Conservation (phyloP, 768 basidiomycete species). For the Russula compacta region DNA sequence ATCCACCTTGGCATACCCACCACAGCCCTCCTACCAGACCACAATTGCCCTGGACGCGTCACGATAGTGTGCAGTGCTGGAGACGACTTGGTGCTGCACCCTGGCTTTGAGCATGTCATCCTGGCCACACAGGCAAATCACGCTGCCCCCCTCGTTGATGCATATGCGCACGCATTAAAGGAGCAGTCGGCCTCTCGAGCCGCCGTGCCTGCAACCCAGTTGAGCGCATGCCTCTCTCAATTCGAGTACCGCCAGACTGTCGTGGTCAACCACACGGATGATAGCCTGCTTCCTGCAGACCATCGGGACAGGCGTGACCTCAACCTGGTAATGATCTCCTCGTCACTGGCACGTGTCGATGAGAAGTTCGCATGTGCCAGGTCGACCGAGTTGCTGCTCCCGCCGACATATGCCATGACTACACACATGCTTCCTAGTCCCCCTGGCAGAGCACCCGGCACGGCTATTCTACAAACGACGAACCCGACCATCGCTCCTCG, state of each 20-base stretch:
- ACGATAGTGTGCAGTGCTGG: constrained; percentile 32
- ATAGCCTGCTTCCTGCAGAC: constrained; percentile 44
- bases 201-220: constrained; percentile 28
- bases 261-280: constrained; percentile 66
- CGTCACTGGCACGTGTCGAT: neutral
- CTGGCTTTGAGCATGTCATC: constrained; percentile 57
- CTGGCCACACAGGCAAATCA: constrained; percentile 69
- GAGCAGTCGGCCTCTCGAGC: neutral
- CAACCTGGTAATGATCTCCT: constrained; percentile 41
- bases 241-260: constrained; percentile 49
- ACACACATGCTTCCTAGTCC: constrained; percentile 50
- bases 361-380: neutral
- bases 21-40: constrained; percentile 35
- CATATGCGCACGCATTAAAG: constrained; percentile 36
- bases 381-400: constrained; percentile 26
- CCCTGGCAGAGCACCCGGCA: constrained; percentile 27
- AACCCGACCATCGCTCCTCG: constrained; percentile 55
- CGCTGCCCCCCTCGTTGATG: constrained; percentile 43
- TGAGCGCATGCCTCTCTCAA: constrained; percentile 39
- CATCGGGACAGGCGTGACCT: constrained; percentile 49
- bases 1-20: constrained; percentile 50
- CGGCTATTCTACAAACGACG: constrained; percentile 57
- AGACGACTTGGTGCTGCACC: constrained; percentile 23
- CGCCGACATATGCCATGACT: constrained; percentile 53
- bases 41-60: constrained; percentile 27